Evolutionary conservation across 352 stramenopile genomes (phyloP).

Genomic region (Peronospora tabacina): DNA sequence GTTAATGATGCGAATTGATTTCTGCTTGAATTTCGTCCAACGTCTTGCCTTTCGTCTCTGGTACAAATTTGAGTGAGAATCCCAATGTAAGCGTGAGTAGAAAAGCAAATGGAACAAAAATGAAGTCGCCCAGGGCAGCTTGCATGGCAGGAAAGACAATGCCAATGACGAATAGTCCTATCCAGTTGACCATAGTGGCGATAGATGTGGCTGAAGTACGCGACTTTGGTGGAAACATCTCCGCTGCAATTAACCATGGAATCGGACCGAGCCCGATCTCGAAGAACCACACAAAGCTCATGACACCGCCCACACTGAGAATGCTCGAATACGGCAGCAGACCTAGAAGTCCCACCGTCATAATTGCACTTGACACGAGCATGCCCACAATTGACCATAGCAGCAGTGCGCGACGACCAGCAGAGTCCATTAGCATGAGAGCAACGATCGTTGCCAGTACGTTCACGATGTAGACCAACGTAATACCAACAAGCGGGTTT

Average conservation of each 20-base stretch:
- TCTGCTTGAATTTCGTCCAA: constrained; percentile 55
- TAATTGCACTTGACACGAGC: constrained; percentile 48
- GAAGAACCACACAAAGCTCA: constrained; percentile 72
- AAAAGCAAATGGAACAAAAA: constrained; percentile 86
- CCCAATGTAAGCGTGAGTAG: constrained; percentile 55
- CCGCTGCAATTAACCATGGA: constrained; percentile 92
- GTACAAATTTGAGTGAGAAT: constrained; percentile 78
- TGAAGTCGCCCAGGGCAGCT: constrained; percentile 62
- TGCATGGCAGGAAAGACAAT: constrained; percentile 90
- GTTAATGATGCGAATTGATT: constrained; percentile 22
- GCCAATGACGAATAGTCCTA: constrained; percentile 91
- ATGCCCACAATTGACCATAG: constrained; percentile 57
- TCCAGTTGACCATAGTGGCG: constrained; percentile 93
- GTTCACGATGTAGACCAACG: constrained; percentile 60
- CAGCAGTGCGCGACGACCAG: constrained; percentile 50
- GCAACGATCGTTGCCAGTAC: constrained; percentile 61
- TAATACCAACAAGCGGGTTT: constrained; percentile 50
- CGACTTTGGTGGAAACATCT: constrained; percentile 93
- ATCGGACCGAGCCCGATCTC: constrained; percentile 84
- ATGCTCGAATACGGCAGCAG: constrained; percentile 46
- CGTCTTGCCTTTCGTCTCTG: constrained; percentile 88
- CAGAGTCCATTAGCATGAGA: constrained; percentile 66
- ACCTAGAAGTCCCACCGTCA: constrained; percentile 50
- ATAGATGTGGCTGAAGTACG: constrained; percentile 86
- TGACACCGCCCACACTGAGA: constrained; percentile 48